phyloP scores from a whole-genome alignment of 139 green algal genomes.

The Eudorina sp. region DNA sequence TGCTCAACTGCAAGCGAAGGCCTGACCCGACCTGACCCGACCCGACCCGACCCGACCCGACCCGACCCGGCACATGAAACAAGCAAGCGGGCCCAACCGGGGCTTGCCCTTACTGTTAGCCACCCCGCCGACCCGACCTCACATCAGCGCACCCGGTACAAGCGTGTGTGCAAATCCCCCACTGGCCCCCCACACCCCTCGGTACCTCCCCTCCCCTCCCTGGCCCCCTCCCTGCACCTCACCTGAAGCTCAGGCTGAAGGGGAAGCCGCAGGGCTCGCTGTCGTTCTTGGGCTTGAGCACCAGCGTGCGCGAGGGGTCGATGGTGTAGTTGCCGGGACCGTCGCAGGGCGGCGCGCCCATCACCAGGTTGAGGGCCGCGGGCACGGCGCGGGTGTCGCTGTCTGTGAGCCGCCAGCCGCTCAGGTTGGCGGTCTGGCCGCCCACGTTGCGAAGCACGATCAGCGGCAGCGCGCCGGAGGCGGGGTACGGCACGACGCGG shows the following conservation, averaged over 20 bases:
- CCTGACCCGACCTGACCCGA: too few relatives aligned
- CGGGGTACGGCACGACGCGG: slow-evolving; percentile 54
- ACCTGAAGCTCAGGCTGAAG: slow-evolving; percentile 65
- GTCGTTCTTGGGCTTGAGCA: slow-evolving; percentile 54
- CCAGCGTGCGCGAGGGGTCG: slow-evolving; percentile 42
- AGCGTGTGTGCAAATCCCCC: too few relatives aligned
- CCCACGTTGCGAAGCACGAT: slow-evolving; percentile 68
- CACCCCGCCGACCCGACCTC: too few relatives aligned
- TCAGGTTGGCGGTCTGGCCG: slow-evolving; percentile 67
- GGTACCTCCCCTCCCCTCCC: not conserved
- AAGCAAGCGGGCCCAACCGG: too few relatives aligned
- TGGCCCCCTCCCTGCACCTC: not conserved
- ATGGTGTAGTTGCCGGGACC: slow-evolving; percentile 61
- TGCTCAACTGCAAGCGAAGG: too few relatives aligned
- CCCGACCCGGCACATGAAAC: too few relatives aligned
- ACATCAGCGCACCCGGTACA: too few relatives aligned
- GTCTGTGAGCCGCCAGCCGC: slow-evolving; percentile 59
- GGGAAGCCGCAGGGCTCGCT: slow-evolving; percentile 67
- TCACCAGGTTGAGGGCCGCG: slow-evolving; percentile 39
- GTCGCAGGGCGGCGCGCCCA: slow-evolving; percentile 37
- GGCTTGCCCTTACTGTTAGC: too few relatives aligned
- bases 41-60: too few relatives aligned
- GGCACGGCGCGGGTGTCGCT: slow-evolving; percentile 23
- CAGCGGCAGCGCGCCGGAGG: not conserved
- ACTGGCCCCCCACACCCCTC: too few relatives aligned